A percentile compares a stretch with the other conserved stretches of the same genome.
Evolutionary conservation across 495 filamentous ascomycete species (phyloP).

Genomic region (Lasiosphaeria miniovina): DNA sequence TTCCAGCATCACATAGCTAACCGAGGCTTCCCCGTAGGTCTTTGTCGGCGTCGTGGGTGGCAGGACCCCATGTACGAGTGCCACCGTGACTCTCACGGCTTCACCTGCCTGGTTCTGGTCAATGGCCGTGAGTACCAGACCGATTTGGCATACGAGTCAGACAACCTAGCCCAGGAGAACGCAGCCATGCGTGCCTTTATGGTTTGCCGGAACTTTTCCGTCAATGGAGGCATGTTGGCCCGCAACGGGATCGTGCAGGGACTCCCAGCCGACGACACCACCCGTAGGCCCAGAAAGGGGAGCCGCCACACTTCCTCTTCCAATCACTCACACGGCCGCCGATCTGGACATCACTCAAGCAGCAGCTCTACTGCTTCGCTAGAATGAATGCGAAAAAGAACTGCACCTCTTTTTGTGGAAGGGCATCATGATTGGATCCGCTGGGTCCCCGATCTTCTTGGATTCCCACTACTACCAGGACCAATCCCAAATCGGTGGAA

Average conservation of each 20-base stretch:
- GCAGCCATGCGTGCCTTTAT: constrained; percentile 96
- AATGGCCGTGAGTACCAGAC: constrained; percentile 97
- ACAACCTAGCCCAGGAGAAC: constrained; percentile 83
- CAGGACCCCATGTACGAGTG: constrained; percentile 86
- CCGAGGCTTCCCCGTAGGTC: constrained; percentile 59
- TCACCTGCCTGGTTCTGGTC: constrained; percentile 87
- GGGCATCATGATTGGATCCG: constrained; percentile 16
- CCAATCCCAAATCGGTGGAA: constrained; percentile 8
- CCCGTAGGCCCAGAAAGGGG: constrained; percentile 42
- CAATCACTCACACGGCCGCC: constrained; percentile 36
- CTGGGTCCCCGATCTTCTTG: constrained; percentile 5
- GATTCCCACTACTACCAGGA: constrained; percentile 5
- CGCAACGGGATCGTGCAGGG: constrained; percentile 84
- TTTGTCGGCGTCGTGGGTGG: constrained; percentile 96
- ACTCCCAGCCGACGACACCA: constrained; percentile 61
- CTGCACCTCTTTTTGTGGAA: constrained; percentile 15
- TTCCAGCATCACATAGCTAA: constrained; percentile 42
- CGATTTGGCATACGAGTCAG: constrained; percentile 75
- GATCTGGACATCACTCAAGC: constrained; percentile 51
- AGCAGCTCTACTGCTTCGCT: constrained; percentile 57
- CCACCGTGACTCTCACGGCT: constrained; percentile 68
- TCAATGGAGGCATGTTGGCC: constrained; percentile 90
- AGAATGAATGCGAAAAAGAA: constrained; percentile 35
- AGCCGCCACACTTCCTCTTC: constrained; percentile 46
- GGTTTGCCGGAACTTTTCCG: constrained; percentile 97